Conservation (phyloP, 345 rosid species). For the Angophora floribunda region DNA sequence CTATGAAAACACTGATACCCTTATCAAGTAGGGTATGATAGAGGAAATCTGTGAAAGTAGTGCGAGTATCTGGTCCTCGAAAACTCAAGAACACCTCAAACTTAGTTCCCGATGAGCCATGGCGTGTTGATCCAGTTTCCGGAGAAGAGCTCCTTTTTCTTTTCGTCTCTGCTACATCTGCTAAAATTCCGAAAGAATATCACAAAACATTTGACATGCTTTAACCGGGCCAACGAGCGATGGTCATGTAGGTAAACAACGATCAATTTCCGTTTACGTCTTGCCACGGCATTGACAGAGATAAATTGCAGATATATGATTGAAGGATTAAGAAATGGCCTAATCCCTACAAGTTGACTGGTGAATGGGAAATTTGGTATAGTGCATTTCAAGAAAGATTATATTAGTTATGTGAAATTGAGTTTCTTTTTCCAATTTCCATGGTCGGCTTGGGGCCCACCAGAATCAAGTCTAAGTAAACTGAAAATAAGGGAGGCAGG, state of each 20-base stretch:
- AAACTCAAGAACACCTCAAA: not conserved
- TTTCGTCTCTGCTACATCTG: no score
- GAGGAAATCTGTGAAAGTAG: not conserved
- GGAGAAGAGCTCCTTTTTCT: not conserved
- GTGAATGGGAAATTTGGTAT: accelerated
- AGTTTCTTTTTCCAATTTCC: not conserved
- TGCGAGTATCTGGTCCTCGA: not conserved
- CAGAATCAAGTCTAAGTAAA: not conserved
- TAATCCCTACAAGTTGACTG: not conserved
- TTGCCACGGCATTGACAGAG: not conserved
- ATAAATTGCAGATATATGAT: not conserved
- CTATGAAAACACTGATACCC: not conserved
- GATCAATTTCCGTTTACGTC: not conserved
- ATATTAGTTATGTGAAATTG: accelerated
- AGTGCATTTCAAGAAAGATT: no score
- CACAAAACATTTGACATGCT: not conserved
- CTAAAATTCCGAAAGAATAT: no score
- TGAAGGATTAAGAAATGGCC: not conserved
- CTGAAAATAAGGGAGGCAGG: no score
- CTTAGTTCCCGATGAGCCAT: not conserved
- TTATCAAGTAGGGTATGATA: not conserved
- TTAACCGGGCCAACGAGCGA: not conserved
- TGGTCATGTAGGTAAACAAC: accelerated
- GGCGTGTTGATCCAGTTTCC: accelerated
- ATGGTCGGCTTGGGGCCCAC: not conserved